Evolutionary conservation across 192 early-diverging fungal genomes (phyloP).

Genomic region (Podila minutissima): DNA sequence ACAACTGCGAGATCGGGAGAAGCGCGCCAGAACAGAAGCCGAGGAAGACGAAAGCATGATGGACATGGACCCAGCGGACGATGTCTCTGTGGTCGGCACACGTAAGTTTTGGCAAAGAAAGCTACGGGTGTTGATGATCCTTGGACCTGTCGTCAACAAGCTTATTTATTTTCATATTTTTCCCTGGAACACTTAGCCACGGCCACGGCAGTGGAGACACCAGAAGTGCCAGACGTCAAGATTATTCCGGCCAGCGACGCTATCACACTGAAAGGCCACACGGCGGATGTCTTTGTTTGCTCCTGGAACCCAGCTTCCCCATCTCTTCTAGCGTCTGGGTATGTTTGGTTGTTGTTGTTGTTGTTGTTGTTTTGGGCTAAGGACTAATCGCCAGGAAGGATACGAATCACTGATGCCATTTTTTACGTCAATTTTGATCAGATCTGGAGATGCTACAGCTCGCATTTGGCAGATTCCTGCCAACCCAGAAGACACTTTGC

Average conservation of each 20-base stretch:
- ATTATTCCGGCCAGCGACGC: conserved; percentile 59
- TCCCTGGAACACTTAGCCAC: background rate
- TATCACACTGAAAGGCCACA: conserved; percentile 71
- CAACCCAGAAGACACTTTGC: conserved; percentile 50
- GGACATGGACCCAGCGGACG: conserved; percentile 45
- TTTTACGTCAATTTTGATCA: conserved; percentile 7
- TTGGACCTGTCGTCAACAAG: background rate
- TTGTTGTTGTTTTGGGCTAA: conserved; percentile 6
- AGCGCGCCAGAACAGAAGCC: conserved; percentile 51
- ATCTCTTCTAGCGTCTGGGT: conserved; percentile 83
- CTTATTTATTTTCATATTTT: background rate
- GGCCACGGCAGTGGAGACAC: conserved; percentile 15
- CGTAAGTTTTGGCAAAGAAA: conserved; percentile 30
- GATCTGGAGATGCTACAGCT: conserved; percentile 85
- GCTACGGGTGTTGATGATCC: background rate
- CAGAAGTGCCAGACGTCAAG: conserved; percentile 18
- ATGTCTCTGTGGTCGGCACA: conserved; percentile 31
- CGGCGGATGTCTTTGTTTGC: conserved; percentile 78
- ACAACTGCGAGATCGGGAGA: conserved; percentile 55
- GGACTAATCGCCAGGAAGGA: background rate
- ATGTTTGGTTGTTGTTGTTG: background rate
- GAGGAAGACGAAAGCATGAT: conserved; percentile 45
- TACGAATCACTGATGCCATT: background rate
- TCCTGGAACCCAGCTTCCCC: conserved; percentile 82
- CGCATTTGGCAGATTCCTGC: conserved; percentile 86